phyloP scores from a whole-genome alignment of 2,329 filamentous ascomycete genomes.

The Cordyceps militaris region DNA sequence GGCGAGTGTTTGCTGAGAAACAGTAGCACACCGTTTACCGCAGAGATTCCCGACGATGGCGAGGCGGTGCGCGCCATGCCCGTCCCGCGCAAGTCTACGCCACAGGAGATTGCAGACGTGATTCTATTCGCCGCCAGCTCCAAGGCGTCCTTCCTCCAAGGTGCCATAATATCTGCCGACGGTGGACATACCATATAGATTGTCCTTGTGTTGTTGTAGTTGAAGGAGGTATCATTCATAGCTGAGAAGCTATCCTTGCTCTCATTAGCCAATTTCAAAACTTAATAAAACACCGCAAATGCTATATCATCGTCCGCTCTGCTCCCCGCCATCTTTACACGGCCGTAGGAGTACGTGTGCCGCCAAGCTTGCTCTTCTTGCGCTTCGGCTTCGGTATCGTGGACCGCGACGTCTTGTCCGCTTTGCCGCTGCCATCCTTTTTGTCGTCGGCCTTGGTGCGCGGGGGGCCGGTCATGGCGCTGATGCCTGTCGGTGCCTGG shows the following conservation, averaged over 20 bases:
- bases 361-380: slow-evolving; percentile 41
- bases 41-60: slow-evolving; percentile 27
- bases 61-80: slow-evolving; percentile 28
- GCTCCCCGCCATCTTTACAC: neutral
- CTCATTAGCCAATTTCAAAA: neutral
- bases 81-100: slow-evolving; percentile 33
- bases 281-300: neutral
- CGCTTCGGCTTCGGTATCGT: slow-evolving; percentile 37
- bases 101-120: slow-evolving; percentile 40
- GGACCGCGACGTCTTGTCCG: slow-evolving; percentile 38
- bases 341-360: slow-evolving; percentile 24
- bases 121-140: slow-evolving; percentile 37
- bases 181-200: slow-evolving; percentile 35
- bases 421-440: slow-evolving; percentile 36
- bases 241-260: neutral
- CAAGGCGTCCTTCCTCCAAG: slow-evolving; percentile 40
- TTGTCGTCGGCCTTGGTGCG: slow-evolving; percentile 36
- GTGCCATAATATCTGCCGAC: slow-evolving; percentile 35
- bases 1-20: neutral
- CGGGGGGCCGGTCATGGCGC: slow-evolving; percentile 28
- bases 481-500: slow-evolving; percentile 25
- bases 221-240: slow-evolving; percentile 9
- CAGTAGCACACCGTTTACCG: slow-evolving; percentile 35
- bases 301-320: neutral
- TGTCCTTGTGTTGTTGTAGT: neutral